Evolutionary conservation across 2,329 filamentous ascomycete genomes (phyloP).

Genomic region (Trichoderma oligosporum): DNA sequence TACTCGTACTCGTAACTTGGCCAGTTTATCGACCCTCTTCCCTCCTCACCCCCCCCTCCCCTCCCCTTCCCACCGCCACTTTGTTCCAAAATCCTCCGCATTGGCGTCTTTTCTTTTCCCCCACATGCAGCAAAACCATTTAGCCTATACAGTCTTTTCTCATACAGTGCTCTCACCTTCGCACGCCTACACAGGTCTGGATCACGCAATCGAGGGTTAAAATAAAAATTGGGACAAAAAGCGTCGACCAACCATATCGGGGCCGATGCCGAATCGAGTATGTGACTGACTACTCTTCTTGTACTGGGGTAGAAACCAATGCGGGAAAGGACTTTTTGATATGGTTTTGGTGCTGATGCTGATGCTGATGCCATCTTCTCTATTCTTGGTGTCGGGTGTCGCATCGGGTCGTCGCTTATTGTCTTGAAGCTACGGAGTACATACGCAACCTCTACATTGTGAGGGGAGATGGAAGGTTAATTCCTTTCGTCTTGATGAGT

Average conservation of each 20-base stretch:
- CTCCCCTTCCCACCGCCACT: too few relatives aligned
- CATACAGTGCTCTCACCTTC: conserved; percentile 6
- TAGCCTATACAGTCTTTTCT: conserved; percentile 4
- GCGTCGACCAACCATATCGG: conserved; percentile 1
- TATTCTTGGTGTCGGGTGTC: too few relatives aligned
- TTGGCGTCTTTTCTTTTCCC: too few relatives aligned
- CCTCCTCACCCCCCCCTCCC: too few relatives aligned
- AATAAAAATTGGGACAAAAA: conserved; percentile 1
- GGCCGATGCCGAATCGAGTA: conserved; percentile 15
- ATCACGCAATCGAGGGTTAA: conserved; percentile 15
- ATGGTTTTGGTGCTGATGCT: too few relatives aligned
- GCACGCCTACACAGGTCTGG: conserved; percentile 7
- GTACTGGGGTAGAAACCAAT: too few relatives aligned
- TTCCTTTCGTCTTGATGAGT: neutral
- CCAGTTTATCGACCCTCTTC: too few relatives aligned
- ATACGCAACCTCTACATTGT: neutral
- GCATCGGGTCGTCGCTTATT: conserved; percentile 11
- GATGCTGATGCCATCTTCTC: too few relatives aligned
- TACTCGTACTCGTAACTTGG: too few relatives aligned
- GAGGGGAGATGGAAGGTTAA: neutral
- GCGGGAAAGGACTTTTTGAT: too few relatives aligned
- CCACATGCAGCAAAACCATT: conserved; percentile 14
- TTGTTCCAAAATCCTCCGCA: too few relatives aligned
- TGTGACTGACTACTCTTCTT: too few relatives aligned
- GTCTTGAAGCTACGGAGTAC: neutral